A percentile compares a stretch with the other conserved stretches of the same genome.
Evolutionary conservation across 2,329 filamentous ascomycete genomes (phyloP).

Genomic region (Penicillium digitatum): DNA sequence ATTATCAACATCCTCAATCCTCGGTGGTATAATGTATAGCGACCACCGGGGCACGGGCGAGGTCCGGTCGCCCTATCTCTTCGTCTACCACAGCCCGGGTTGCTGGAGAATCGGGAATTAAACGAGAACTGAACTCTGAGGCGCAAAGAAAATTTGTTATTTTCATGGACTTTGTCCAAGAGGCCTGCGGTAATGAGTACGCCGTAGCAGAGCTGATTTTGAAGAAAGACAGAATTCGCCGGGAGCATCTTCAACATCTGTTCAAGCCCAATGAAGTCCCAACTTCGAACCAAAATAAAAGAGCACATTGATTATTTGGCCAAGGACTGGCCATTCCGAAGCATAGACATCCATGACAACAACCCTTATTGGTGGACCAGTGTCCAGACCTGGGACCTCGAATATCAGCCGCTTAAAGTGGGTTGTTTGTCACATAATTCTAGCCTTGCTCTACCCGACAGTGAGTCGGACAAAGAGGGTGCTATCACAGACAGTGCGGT

Average conservation of each 20-base stretch:
- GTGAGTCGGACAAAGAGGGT: not conserved
- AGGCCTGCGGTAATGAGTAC: not conserved
- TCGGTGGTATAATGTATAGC: not conserved
- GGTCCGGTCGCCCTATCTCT: slow-evolving; percentile 1
- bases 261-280: slow-evolving; percentile 8
- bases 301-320: slow-evolving; percentile 4
- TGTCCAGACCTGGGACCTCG: not conserved
- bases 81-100: not conserved
- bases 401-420: not conserved
- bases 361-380: not conserved
- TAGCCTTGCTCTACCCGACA: not conserved
- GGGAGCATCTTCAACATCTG: slow-evolving; percentile 2
- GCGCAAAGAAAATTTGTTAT: not conserved
- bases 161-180: slow-evolving; percentile 1
- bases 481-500: slow-evolving; percentile 2
- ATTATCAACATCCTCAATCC: not conserved
- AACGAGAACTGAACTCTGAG: not conserved
- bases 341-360: not conserved
- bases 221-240: not conserved
- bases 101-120: not conserved
- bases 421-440: not conserved
- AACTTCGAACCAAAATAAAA: not conserved
- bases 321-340: not conserved
- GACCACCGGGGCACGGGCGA: not conserved
- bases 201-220: not conserved